Evolutionary conservation across 2,329 filamentous ascomycete genomes (phyloP), one percentile per base, ranked within the genome.

Genomic region (Curvularia sp.): DNA sequence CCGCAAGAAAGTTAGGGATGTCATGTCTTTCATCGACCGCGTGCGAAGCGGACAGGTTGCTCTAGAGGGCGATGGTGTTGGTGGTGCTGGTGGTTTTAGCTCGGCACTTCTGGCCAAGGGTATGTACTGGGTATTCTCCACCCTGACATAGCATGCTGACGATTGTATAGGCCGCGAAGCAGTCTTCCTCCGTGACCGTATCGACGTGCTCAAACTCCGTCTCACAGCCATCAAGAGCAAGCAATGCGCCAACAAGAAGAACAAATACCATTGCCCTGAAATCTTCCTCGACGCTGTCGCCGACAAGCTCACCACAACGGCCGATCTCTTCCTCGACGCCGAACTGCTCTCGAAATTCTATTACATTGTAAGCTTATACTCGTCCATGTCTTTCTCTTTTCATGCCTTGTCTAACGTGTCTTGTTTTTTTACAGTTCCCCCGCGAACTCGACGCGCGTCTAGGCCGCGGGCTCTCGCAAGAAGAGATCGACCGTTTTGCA

Each of bases 211-310:
- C 75, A 93, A 91, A 75, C 92, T 98, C 87, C 90, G 95, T 19
- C 84, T 98, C 34, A 77, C 91, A 57, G 95, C 95, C 42, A 84
- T 97, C 56, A 95, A 94, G 76, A 95, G 91, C 15, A 92, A 94
- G 76, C 93, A 97, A 79, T 99, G 95, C 79, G 85, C 88, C 58
- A 87, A 82, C 65, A 84, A 89, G 66, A 89, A 89, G 72, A 97
- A 97, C 82, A 97, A 97, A 81, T 97, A 98, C 80, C 87, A 95
- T 80, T 99, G 95, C 73, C 95, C 95, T 0, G 95, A 99, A 75
- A 87, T 99, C 15, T 99, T 99, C 81, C 87, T 99, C n/a, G 93
- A 99, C 71, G 93, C 96, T 3, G 95, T 97, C 1, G 93, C 95
- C 1, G 92, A 93, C 67, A 98, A 98, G 79, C 86, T 99, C 48